These are phyloP conservation scores for Yamadazyma scolyti DNA, from an alignment of 805 yeast species.

Conservation along the genomic window DNA sequence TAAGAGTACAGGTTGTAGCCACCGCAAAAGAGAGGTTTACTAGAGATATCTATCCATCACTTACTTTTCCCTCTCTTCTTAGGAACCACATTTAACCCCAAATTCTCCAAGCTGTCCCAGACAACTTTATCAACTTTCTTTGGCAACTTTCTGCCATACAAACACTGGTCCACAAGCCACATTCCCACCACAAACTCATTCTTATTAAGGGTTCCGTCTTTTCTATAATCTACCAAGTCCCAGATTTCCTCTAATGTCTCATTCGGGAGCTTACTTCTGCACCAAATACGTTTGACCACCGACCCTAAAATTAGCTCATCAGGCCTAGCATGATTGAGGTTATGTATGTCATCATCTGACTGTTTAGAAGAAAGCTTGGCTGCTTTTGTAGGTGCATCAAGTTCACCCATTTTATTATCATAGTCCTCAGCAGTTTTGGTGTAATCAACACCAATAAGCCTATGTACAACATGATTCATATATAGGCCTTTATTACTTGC, in stretches of 20 bases:
- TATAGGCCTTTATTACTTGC: constrained; percentile 77
- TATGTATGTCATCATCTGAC: constrained; percentile 22
- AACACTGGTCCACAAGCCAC: constrained; percentile 96
- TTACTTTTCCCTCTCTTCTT: constrained; percentile 28
- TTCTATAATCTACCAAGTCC: constrained; percentile 63
- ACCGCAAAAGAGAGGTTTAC: too few relatives aligned
- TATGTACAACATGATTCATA: constrained; percentile 34
- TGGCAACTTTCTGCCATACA: constrained; percentile 91
- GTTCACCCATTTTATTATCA: constrained; percentile 7
- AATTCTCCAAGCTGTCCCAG: constrained; percentile 72
- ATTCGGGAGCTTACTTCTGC: constrained; percentile 65
- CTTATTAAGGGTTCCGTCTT: constrained; percentile 73
- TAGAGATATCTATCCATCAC: background rate
- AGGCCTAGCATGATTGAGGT: constrained; percentile 21
- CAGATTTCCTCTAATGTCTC: constrained; percentile 58
- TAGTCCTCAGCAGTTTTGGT: constrained; percentile 11
- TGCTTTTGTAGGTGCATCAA: constrained; percentile 16
- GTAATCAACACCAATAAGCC: constrained; percentile 27
- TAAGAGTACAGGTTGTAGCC: too few relatives aligned
- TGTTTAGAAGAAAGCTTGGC: constrained; percentile 30
- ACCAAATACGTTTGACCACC: constrained; percentile 79
- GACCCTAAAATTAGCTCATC: constrained; percentile 47
- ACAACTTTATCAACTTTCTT: constrained; percentile 58
- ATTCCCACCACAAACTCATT: constrained; percentile 91
- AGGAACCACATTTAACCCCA: constrained; percentile 39